A percentile compares a stretch with the other conserved stretches of the same genome.
phyloP scores from a whole-genome alignment of 2,329 filamentous ascomycete species.

The Bipolaris cookei region DNA sequence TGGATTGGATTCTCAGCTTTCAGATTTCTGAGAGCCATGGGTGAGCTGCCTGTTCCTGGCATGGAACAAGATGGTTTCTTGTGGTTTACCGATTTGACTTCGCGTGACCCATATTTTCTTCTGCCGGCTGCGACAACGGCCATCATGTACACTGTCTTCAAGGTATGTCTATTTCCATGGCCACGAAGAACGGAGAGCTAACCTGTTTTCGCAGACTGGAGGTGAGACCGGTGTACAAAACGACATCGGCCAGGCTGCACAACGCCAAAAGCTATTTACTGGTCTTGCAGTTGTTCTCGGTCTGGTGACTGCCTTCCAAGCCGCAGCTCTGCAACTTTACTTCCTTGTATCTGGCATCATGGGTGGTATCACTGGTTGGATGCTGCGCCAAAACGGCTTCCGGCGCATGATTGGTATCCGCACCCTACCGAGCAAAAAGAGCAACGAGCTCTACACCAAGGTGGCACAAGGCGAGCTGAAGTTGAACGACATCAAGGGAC shows the following conservation, averaged over 20 bases:
- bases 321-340: slow-evolving; percentile 67
- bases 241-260: slow-evolving; percentile 28
- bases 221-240: slow-evolving; percentile 55
- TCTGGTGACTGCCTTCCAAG: slow-evolving; percentile 61
- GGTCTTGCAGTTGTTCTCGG: slow-evolving; percentile 62
- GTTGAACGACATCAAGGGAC: slow-evolving; percentile 29
- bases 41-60: slow-evolving; percentile 77
- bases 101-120: slow-evolving; percentile 77
- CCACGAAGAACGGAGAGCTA: slow-evolving; percentile 17
- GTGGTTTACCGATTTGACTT: slow-evolving; percentile 82
- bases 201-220: slow-evolving; percentile 49
- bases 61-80: slow-evolving; percentile 72
- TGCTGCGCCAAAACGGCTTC: slow-evolving; percentile 48
- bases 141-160: slow-evolving; percentile 64
- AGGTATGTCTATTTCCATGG: slow-evolving; percentile 54
- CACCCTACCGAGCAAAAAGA: slow-evolving; percentile 29
- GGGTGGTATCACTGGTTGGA: slow-evolving; percentile 48
- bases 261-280: slow-evolving; percentile 53
- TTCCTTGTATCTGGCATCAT: slow-evolving; percentile 59
- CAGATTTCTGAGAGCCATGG: slow-evolving; percentile 76
- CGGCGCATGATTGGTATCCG: slow-evolving; percentile 48
- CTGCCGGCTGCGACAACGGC: slow-evolving; percentile 69
- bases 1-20: slow-evolving; percentile 83
- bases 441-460: slow-evolving; percentile 36
- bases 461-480: slow-evolving; percentile 37